Base-by-base conservation (phyloP, 2,329 filamentous ascomycete species). In the Aphanocladium album region DNA sequence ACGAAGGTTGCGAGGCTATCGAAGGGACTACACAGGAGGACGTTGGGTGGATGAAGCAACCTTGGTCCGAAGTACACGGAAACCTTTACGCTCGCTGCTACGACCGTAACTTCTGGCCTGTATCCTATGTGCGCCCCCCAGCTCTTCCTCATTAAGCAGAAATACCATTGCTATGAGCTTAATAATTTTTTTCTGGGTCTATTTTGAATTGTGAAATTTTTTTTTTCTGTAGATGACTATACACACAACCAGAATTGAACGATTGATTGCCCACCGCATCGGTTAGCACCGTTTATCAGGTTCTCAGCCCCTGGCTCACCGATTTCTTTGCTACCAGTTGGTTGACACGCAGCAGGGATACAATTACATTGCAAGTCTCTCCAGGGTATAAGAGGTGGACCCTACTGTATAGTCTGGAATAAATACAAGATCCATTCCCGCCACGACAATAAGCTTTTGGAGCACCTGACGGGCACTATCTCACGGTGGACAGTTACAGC, bases 31-130 rank as follows among this genome's bases (percentile, higher is more conserved):
- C 41, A 47, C n/a, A 56, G 27, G 53, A 56, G 53, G 53, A 56
- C 16, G 53, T 56, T 35, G 41, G 53, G 39, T 56, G 41, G 53
- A 56, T 56, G 53, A 56, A 56, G 53, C 41, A 56, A 37, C 25
- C 39, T 56, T 56, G 41, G 53, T 46, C 27, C 35, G 27, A 56
- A n/a, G 41, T 47, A 47, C 41, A 56, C n/a, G 53, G 39, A 37
- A n/a, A 47, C 41, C 41, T 56, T 33, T 56, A 56, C 27, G n/a
- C 25, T 56, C 25, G 41, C 25, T 47, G 41, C 53, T 56, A 56
- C 27, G 53, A 56, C 41, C 27, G 25, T 56, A 46, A 46, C n/a
- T 56, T 56, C 27, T 56, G 41, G 53, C 41, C 53, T 47, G 27
- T 25, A 46, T 46, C 25, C 27, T 56, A 46, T 47, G 41, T 46